Evolutionary conservation across 2,329 filamentous ascomycete genomes (phyloP).

Genomic region (Canariomyces notabilis): DNA sequence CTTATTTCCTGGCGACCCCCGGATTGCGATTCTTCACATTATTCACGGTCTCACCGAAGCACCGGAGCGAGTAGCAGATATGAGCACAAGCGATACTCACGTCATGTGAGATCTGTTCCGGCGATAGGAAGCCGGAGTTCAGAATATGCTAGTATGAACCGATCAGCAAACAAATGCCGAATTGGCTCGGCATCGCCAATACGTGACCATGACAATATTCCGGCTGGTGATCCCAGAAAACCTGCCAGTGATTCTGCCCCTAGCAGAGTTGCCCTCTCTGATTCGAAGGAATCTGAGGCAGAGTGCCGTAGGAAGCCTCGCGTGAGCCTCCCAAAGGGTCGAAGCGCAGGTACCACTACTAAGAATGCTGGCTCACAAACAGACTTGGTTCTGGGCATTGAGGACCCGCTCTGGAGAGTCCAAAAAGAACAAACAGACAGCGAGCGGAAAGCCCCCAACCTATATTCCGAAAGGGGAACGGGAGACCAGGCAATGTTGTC

Average conservation of each 20-base stretch:
- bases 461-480: background rate
- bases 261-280: too few relatives aligned
- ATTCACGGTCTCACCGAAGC: background rate
- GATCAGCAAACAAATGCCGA: background rate
- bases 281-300: background rate
- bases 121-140: background rate
- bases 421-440: too few relatives aligned
- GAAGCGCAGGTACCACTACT: background rate
- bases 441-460: background rate
- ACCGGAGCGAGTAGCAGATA: background rate
- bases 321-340: background rate
- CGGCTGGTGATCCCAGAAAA: background rate
- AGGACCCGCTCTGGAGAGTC: background rate
- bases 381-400: conserved; percentile 19
- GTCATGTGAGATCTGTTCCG: background rate
- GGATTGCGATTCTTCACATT: background rate
- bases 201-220: background rate
- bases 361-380: conserved; percentile 16
- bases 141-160: background rate
- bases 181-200: conserved; percentile 1
- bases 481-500: background rate
- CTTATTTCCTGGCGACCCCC: background rate
- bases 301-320: background rate
- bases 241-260: too few relatives aligned
- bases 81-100: background rate